phyloP scores from a whole-genome alignment of 2,329 filamentous ascomycete genomes.

The Aspergillus sergii region DNA sequence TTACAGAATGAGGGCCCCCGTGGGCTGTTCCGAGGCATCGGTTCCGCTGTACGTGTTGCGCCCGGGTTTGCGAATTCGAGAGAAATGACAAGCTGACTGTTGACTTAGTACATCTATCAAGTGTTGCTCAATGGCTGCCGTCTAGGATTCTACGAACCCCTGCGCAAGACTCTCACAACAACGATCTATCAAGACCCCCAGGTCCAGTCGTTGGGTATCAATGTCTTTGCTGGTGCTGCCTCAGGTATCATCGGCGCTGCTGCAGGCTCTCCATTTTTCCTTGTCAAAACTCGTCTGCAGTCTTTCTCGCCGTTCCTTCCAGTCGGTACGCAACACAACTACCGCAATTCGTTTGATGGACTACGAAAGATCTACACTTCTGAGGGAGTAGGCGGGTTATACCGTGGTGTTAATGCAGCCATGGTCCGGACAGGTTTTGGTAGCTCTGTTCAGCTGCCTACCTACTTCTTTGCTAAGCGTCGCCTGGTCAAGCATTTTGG shows the following conservation, averaged over 20 bases:
- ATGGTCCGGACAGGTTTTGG: constrained; percentile 97
- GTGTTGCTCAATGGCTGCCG: constrained; percentile 95
- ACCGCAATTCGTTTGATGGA: constrained; percentile 83
- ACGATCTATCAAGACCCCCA: constrained; percentile 71
- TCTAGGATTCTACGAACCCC: constrained; percentile 94
- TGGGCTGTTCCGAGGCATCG: constrained; percentile 85
- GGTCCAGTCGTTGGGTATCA: constrained; percentile 84
- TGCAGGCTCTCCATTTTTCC: constrained; percentile 94
- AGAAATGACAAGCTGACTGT: constrained; percentile 9
- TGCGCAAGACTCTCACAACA: constrained; percentile 71
- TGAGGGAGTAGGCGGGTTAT: constrained; percentile 81
- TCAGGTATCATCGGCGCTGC: constrained; percentile 90
- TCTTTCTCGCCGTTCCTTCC: constrained; percentile 90
- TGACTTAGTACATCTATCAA: constrained; percentile 83
- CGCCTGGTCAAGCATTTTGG: constrained; percentile 77
- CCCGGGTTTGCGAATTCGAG: too few species aligned
- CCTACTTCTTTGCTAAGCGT: constrained; percentile 97
- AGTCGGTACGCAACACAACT: constrained; percentile 94
- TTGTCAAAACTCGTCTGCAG: constrained; percentile 94
- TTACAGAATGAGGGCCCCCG: constrained; percentile 83
- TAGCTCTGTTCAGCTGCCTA: constrained; percentile 92
- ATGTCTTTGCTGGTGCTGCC: constrained; percentile 87
- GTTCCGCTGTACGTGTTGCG: constrained; percentile 65
- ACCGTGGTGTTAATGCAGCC: constrained; percentile 86
- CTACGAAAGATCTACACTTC: constrained; percentile 73